Base-by-base conservation (phyloP, 2,329 filamentous ascomycete genomes). In the Colletotrichum kahawae region DNA sequence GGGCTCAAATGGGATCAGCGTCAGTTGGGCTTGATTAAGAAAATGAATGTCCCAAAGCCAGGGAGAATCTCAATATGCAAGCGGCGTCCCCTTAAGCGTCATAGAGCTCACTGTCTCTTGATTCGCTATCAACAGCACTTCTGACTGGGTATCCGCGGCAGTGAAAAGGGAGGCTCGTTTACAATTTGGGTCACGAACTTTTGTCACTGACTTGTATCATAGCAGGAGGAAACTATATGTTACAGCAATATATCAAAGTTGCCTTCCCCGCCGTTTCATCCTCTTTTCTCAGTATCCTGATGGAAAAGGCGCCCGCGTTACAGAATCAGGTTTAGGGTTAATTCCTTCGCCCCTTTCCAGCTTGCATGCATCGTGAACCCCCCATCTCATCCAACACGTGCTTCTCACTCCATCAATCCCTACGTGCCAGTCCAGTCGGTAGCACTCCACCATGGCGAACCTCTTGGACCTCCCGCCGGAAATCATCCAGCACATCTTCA, bases 261-360 rank as follows among this genome's bases (percentile, higher is more conserved):
- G n/a, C n/a, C n/a, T 51, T 12, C 43, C 43, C n/a, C n/a, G 4
- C 43, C 12, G 43, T 51, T 51, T 51, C 43, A 51, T 7, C 0
- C 10, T 51, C 43, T 13, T 4, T 0, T 0, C 2, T 12, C 5
- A 21, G 10, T 1, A 51, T 1, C 0, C 0, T 51, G n/a, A 51
- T 0, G 43, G 43, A 4, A 51, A 2, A 51, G 10, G 43, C 21
- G 43, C n/a, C n/a, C 43, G 43, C 0, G n/a, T 51, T 51, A 51
- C 43, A 51, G 43, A 51, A 51, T 51, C 43, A 51, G 43, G 43
- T 51, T n/a, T n/a, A n/a, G n/a, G n/a, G n/a, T n/a, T n/a, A n/a
- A 43, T 43, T 43, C 38, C 3, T 5, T 43, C 38, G 38, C 31
- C 9, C 38, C 38, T 48, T 48, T 48, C 38, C 38, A 48, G 18